Base-by-base conservation (phyloP, 2,329 filamentous ascomycete genomes). In the Fusarium globosum region DNA sequence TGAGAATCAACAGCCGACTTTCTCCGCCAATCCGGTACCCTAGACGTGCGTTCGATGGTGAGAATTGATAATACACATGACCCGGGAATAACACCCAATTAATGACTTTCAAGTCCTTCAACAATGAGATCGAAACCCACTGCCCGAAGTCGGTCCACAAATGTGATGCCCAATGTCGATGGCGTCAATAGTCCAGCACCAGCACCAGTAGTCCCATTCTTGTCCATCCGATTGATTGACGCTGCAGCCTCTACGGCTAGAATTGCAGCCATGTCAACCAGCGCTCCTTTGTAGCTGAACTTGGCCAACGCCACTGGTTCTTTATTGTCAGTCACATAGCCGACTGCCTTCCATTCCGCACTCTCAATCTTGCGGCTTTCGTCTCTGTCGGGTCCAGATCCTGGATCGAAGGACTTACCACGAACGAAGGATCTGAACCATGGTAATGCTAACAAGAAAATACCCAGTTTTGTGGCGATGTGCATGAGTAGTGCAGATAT, bases 211-310 rank as follows among this genome's bases (percentile, higher is more conserved):
- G 53, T 4, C n/a, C 45, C 28, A 23, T 12, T 21, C 26, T 57
- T 46, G 28, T 23, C 7, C 38, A 56, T 9, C 5, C 35, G 39
- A 4, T 26, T 39, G 1, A 62, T 62, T 2, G 45, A 5, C 2
- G n/a, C 45, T 38, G 33, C 38, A 43, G 38, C 23, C 6, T 53
- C 45, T 10, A 43, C 36, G 6, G 57, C 61, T 39, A 65, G 15
- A 28, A 52, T 45, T 18, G 38, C 57, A n/a, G 30, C 61, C 61
- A 65, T 65, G 11, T 52, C 38, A 13, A 52, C 57, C 13, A 62
- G n/a, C 2, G 45, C 45, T 26, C 56, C 56, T 7, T n/a, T 18
- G 9, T 51, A 52, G 16, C n/a, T 30, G 33, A 62, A 62, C 21
- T 20, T 23, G 13, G 58, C 58, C 16, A 43, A 30, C 18, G 18